Evolutionary conservation across 2,329 filamentous ascomycete species (phyloP).

Genomic region (Ophiostoma piceae): DNA sequence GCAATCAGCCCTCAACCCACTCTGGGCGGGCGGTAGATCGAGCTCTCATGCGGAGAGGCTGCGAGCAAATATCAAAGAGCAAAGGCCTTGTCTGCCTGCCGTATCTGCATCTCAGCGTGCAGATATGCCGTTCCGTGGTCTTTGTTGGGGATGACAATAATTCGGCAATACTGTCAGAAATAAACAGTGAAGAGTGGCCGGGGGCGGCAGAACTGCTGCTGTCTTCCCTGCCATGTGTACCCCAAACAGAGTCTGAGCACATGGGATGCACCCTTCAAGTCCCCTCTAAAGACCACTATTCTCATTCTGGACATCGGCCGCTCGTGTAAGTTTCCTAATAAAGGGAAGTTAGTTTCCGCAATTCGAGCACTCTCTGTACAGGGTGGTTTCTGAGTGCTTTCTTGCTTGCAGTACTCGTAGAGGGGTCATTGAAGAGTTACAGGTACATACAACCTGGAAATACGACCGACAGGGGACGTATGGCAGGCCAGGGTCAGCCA

Average conservation of each 20-base stretch:
- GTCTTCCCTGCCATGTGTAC: neutral
- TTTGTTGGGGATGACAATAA: neutral
- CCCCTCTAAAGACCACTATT: neutral
- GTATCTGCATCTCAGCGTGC: neutral
- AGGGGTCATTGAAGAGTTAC: neutral
- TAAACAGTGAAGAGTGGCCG: no score
- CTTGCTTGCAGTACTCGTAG: neutral
- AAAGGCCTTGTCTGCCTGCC: neutral
- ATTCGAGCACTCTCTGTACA: no score
- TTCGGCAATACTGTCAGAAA: no score
- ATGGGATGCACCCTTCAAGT: neutral
- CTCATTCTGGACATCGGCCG: neutral
- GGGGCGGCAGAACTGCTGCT: neutral
- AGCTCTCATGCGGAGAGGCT: neutral
- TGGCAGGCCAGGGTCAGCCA: neutral
- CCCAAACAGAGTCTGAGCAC: neutral
- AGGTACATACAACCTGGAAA: slow-evolving; percentile 8
- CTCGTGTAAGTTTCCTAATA: slow-evolving; percentile 4
- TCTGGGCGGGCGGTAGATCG: neutral
- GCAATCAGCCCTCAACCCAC: neutral
- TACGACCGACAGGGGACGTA: neutral
- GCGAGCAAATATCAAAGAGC: neutral
- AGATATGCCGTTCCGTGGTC: slow-evolving; percentile 7
- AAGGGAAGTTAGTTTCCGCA: slow-evolving; percentile 1
- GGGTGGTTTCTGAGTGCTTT: neutral